Evolutionary conservation across 78 protist species (phyloP).

Genomic region (Dictyostelium capitatum): DNA sequence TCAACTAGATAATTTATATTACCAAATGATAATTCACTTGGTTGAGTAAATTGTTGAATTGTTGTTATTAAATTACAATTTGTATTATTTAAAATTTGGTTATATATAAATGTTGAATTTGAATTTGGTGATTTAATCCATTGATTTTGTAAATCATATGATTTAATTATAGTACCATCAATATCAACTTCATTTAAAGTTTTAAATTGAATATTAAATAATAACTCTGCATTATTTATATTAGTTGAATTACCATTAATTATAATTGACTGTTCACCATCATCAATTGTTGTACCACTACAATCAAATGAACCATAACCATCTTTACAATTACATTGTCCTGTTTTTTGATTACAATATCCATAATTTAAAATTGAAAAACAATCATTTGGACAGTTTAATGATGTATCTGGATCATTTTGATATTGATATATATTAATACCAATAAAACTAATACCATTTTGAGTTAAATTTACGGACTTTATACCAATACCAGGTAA

Average conservation of each 20-base stretch:
- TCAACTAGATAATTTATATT: background rate
- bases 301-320: background rate
- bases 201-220: background rate
- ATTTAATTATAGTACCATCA: background rate
- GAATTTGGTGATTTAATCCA: background rate
- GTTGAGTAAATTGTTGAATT: background rate
- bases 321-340: background rate
- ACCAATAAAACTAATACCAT: background rate
- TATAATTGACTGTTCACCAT: background rate
- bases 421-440: background rate
- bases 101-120: background rate
- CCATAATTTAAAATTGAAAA: background rate
- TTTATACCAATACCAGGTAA: background rate
- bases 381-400: conserved; percentile 1
- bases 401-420: background rate
- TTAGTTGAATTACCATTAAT: background rate
- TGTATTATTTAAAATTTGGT: background rate
- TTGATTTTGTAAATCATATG: background rate
- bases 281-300: background rate
- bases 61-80: background rate
- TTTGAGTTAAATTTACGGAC: background rate
- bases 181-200: background rate
- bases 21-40: background rate
- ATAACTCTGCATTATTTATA: background rate
- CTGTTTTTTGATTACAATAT: background rate